Percentiles rank a stretch among this genome's conserved stretches.
Evolutionary conservation across 2,329 filamentous ascomycete genomes (phyloP).

Genomic region (Cercospora sp.): DNA sequence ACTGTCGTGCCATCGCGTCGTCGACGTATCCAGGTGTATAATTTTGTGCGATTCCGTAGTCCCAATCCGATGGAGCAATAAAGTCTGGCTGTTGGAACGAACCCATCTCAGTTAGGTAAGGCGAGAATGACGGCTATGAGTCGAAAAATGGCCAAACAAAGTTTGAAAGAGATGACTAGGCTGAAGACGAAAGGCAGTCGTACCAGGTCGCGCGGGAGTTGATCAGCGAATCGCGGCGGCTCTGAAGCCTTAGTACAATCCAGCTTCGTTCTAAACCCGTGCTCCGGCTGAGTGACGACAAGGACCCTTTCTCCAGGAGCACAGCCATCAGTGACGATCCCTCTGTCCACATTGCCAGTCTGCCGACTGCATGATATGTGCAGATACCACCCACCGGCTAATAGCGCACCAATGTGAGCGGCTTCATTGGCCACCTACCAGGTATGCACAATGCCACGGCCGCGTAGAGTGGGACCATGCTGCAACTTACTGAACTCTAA

Average conservation of each 20-base stretch:
- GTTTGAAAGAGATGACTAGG: slow-evolving; percentile 9
- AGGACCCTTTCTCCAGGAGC: not conserved
- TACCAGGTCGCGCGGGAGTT: slow-evolving; percentile 9
- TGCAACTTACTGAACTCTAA: slow-evolving; percentile 2
- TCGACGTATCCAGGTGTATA: slow-evolving; percentile 6
- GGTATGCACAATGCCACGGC: not conserved
- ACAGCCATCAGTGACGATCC: not conserved
- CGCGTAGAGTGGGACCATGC: not conserved
- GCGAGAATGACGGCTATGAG: slow-evolving; percentile 3
- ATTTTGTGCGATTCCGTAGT: slow-evolving; percentile 4
- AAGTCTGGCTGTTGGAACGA: slow-evolving; percentile 14
- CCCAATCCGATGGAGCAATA: slow-evolving; percentile 6
- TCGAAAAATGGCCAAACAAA: slow-evolving; percentile 10
- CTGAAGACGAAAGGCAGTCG: not conserved
- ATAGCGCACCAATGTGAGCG: not conserved
- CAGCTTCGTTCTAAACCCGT: not conserved
- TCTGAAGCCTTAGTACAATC: slow-evolving; percentile 8
- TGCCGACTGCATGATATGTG: not conserved
- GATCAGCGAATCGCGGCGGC: slow-evolving; percentile 11
- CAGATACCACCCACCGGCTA: slow-evolving; percentile 1
- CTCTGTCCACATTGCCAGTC: not conserved
- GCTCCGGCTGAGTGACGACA: slow-evolving; percentile 5
- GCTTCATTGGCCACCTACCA: not conserved
- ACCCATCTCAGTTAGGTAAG: not conserved
- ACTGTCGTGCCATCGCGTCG: not conserved